Evolutionary conservation across 2,329 filamentous ascomycete species (phyloP).

Genomic region (Akanthomyces dipterigenus): DNA sequence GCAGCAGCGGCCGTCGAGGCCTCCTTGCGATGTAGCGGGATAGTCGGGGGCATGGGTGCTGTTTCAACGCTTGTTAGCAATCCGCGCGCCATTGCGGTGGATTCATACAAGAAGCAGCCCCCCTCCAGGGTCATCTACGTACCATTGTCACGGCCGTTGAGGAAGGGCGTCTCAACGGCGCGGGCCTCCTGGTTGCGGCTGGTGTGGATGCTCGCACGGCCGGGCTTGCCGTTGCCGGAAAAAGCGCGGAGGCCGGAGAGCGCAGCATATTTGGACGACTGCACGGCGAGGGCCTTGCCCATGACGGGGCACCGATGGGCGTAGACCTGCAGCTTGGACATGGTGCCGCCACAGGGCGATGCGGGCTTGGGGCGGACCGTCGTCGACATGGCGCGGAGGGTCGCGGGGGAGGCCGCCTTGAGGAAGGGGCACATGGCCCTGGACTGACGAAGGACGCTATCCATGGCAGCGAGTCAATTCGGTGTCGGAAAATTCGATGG

Average conservation of each 20-base stretch:
- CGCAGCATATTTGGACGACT: conserved; percentile 53
- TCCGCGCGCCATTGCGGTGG: not conserved
- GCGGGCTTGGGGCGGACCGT: conserved; percentile 52
- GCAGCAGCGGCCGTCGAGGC: conserved; percentile 5
- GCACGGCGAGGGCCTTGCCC: conserved; percentile 92
- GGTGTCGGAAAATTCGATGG: not conserved
- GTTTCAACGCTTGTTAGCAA: conserved; percentile 12
- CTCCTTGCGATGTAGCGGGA: conserved; percentile 19
- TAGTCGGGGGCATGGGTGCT: conserved; percentile 19
- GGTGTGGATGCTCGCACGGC: conserved; percentile 75
- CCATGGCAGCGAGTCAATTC: conserved; percentile 53
- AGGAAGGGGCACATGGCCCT: conserved; percentile 96
- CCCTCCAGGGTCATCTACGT: conserved; percentile 16
- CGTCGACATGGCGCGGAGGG: conserved; percentile 81
- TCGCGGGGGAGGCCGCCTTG: conserved; percentile 86
- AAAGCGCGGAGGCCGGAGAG: conserved; percentile 45
- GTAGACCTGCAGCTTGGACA: conserved; percentile 93
- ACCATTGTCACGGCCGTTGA: conserved; percentile 45
- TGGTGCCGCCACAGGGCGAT: conserved; percentile 79
- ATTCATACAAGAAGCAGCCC: not conserved
- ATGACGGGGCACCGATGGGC: conserved; percentile 96
- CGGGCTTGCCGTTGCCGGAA: conserved; percentile 43
- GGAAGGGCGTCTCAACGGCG: conserved; percentile 57
- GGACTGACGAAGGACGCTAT: conserved; percentile 89
- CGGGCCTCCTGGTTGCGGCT: conserved; percentile 70